Evolutionary conservation across 768 basidiomycete genomes (phyloP), one percentile per base, ranked within the genome.

Genomic region (Mycena albidolilacea): DNA sequence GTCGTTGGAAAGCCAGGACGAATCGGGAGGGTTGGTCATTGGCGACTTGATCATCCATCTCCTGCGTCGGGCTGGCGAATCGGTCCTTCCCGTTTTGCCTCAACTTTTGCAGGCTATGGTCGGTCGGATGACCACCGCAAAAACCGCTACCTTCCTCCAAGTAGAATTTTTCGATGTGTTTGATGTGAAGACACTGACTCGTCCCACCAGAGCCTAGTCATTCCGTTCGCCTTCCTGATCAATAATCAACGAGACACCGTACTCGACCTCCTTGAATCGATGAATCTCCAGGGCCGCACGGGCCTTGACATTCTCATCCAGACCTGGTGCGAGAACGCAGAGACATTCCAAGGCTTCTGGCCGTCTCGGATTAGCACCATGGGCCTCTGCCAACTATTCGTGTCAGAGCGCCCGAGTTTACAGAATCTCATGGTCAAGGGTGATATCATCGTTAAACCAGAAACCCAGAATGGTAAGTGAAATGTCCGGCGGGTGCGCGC

Each of bases 301-400:
- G 95, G 90, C 0, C 87, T 98, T n/a, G 92, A 97, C 72, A 88
- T 98, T 59, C 86, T 99, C n/a, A 88, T 99, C 37, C 90, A 92
- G 67, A 92, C 94, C 0, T 98, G 97, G 97, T 95, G 94, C 78
- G 97, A 99, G 80, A 97, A 97, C 77, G 92, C 93, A 14, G 94
- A 96, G 81, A 95, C 93, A 6, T 95, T 99, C 88, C 95, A 96
- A 79, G 97, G 98, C 39, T 96, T 93, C 81, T 99, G 97, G 97
- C 92, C 95, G 11, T 90, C 91, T 5, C 90, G 95, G 41, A 88
- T 97, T 77, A 97, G 95, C 81, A 92, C 90, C 48, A 84, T 98
- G 67, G 97, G 93, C 1, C 84, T 99, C 62, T 89, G 89, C 38
- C 90, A 93, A 72, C 86, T 99, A 30, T 93, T 93, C 78, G 83